Evolutionary conservation across 768 basidiomycete genomes (phyloP).

Genomic region (Rhizopogon sp.): DNA sequence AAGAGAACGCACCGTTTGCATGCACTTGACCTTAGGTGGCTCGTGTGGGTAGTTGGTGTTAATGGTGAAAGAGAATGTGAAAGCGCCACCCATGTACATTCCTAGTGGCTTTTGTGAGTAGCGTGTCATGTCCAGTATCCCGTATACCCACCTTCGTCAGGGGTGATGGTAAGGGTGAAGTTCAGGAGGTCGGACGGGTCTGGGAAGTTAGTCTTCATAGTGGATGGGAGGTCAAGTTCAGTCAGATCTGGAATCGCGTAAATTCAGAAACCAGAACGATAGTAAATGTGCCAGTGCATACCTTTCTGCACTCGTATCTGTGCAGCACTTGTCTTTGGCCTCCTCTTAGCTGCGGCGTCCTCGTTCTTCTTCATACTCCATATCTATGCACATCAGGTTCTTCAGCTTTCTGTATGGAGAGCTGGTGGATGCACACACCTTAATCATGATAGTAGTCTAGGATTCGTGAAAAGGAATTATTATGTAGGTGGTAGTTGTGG

Average conservation of each 20-base stretch:
- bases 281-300: conserved; percentile 21
- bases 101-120: conserved; percentile 41
- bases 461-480: conserved; percentile 3
- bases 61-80: conserved; percentile 92
- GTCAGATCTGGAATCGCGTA: conserved; percentile 66
- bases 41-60: conserved; percentile 99
- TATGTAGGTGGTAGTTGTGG: conserved; percentile 3
- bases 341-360: conserved; percentile 95
- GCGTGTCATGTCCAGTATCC: background rate
- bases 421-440: conserved; percentile 24
- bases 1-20: conserved; percentile 65
- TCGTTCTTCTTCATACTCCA: conserved; percentile 99
- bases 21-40: conserved; percentile 98
- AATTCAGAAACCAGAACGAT: background rate
- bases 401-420: conserved; percentile 5
- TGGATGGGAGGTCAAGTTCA: conserved; percentile 91
- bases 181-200: conserved; percentile 94
- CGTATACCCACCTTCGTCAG: conserved; percentile 79
- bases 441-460: conserved; percentile 32
- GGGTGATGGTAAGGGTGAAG: conserved; percentile 91
- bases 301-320: conserved; percentile 99
- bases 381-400: conserved; percentile 50
- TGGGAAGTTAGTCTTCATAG: conserved; percentile 94
- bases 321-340: conserved; percentile 97
- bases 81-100: conserved; percentile 96